These are phyloP conservation scores for Candida caryicola DNA, from an alignment of 805 yeast species.

Conservation along the genomic window DNA sequence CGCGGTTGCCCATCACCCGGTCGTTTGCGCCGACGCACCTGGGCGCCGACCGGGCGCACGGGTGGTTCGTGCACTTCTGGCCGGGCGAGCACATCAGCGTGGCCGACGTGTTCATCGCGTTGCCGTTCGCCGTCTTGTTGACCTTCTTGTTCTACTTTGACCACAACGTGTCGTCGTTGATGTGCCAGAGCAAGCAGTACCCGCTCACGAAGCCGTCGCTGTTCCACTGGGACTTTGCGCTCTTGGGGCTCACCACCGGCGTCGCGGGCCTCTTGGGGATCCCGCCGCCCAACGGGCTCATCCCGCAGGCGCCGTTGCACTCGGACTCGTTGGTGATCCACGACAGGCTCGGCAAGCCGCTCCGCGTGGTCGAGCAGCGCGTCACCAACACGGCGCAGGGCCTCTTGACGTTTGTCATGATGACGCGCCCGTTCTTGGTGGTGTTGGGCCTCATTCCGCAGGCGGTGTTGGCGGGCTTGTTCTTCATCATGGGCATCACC, in stretches of 20 bases:
- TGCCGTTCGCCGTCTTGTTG: conserved; percentile 86
- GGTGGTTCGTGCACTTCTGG: conserved; percentile 84
- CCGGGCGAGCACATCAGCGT: conserved; percentile 51
- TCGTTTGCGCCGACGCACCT: conserved; percentile 70
- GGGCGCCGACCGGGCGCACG: conserved; percentile 42
- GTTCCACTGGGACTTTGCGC: conserved; percentile 88
- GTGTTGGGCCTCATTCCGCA: conserved; percentile 88
- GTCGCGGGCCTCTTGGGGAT: conserved; percentile 83
- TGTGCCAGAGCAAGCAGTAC: conserved; percentile 82
- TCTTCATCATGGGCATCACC: conserved; percentile 87
- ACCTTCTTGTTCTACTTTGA: conserved; percentile 89
- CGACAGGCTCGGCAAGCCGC: conserved; percentile 36
- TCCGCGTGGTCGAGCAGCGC: conserved; percentile 82
- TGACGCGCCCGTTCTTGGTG: conserved; percentile 81
- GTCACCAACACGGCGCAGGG: conserved; percentile 86
- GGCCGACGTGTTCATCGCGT: conserved; percentile 78
- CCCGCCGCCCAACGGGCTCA: conserved; percentile 95
- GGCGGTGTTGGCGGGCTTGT: conserved; percentile 87
- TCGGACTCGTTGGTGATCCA: conserved; percentile 71
- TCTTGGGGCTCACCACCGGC: conserved; percentile 85
- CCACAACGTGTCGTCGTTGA: conserved; percentile 90
- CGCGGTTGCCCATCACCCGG: conserved; percentile 62
- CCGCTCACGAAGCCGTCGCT: conserved; percentile 83
- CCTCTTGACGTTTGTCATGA: conserved; percentile 73
- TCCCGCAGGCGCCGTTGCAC: conserved; percentile 96